Base-by-base conservation (phyloP, 495 filamentous ascomycete species). In the Daldinia decipiens region DNA sequence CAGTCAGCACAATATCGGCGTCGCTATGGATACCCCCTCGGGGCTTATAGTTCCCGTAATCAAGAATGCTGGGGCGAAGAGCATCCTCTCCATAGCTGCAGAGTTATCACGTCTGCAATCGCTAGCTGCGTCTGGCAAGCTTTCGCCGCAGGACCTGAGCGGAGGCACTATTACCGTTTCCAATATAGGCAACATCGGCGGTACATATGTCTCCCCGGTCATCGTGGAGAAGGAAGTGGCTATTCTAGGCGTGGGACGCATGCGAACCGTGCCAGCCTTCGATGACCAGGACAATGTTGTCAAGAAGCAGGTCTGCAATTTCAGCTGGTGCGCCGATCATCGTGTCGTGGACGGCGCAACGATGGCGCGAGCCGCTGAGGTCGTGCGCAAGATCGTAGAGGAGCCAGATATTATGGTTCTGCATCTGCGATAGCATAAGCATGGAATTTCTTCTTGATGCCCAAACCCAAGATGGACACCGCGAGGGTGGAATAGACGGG, bases 301-400 rank as follows among this genome's bases (percentile, higher is more conserved):
- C 24, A 84, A 80, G 74, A 88, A 86, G 77, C 86, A 91, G 64
- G 82, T 93, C 32, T 88, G 89, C 71, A 92, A 95, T 76, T 95
- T 98, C 71, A 97, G 93, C 75, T 99, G 94, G 94, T 95, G 93
- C 76, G 96, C 95, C 19, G 96, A 99, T 79, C 96, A 99, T 81
- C 83, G 96, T 5, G 89, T 98, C 56, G 88, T 98, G 51, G 96
- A 99, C 81, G 96, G 96, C 5, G 95, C 94, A 32, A 96, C 92
- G 29, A 91, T 97, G 88, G 96, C 96, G 8, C 82, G 93, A 50
- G 94, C 94, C 81, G 94, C 93, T 1, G 92, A 92, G 67, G 85
- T 87, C 67, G 90, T 98, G 38, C 87, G 87, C 66, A 82, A 84
- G 31, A 89, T 91, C 43, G 84, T 97, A 55, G 95, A 98, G 81